A percentile compares a stretch with the other conserved stretches of the same genome.
Conservation (phyloP, 1,284 basidiomycete species). For the Tremellales sp. region DNA sequence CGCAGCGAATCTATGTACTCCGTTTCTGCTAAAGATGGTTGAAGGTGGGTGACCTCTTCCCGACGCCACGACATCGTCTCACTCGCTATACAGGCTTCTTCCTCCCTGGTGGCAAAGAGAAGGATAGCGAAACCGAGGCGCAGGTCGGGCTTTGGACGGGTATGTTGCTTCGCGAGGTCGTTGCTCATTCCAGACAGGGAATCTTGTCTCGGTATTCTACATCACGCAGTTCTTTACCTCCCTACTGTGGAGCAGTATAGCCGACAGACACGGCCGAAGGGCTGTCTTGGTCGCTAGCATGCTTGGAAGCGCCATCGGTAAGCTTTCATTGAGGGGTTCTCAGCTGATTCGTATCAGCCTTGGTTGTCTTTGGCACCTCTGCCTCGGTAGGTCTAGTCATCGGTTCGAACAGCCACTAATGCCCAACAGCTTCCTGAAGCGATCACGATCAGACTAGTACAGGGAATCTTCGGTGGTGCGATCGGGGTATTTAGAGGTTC, state of each 20-base stretch:
- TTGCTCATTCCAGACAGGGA: slow-evolving; percentile 30
- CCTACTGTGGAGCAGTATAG: slow-evolving; percentile 86
- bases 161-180: slow-evolving; percentile 23
- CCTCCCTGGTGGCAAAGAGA: slow-evolving; percentile 24
- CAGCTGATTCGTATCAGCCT: slow-evolving; percentile 37
- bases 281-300: slow-evolving; percentile 81
- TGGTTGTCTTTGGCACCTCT: slow-evolving; percentile 78
- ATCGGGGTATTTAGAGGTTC: slow-evolving; percentile 81
- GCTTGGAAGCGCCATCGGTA: slow-evolving; percentile 53
- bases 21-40: slow-evolving; percentile 88
- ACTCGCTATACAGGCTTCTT: slow-evolving; percentile 32
- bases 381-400: slow-evolving; percentile 56
- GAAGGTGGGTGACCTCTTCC: slow-evolving; percentile 56
- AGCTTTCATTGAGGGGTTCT: not conserved
- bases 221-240: slow-evolving; percentile 76
- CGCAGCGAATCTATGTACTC: slow-evolving; percentile 83
- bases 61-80: not conserved
- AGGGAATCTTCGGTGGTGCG: slow-evolving; percentile 92
- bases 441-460: slow-evolving; percentile 79
- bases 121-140: slow-evolving; percentile 43
- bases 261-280: slow-evolving; percentile 83
- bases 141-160: slow-evolving; percentile 48
- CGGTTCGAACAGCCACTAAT: not conserved
- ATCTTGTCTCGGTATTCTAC: slow-evolving; percentile 53
- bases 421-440: slow-evolving; percentile 63